Base-by-base conservation (phyloP, 441 rosid genomes). In the Syzygium syzygioides region DNA sequence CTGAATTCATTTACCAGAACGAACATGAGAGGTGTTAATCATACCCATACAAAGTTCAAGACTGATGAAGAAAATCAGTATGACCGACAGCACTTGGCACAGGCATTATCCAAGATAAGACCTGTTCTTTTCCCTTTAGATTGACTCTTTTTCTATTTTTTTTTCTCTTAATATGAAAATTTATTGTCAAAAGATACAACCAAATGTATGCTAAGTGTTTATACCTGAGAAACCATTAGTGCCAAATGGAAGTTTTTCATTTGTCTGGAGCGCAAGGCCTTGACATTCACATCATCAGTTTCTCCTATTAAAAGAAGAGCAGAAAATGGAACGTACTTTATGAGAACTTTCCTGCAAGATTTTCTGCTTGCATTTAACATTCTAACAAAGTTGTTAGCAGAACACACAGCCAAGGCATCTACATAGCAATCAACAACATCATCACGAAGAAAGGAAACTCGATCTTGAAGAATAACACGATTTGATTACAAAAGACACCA, bases 181-280 rank as follows among this genome's bases (percentile, higher is more conserved):
- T 71, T 68, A 68, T 68, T 68, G 79, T 68, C 48, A 12, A 37
- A 71, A 71, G 80, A 71, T 45, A 37, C 45, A 20, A 50, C 80
- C 52, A 14, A 41, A 48, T 23, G 80, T 48, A 76, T 76, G 83
- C 53, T 13, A 71, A 48, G 57, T 55, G 85, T 57, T 89, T 91
- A 55, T 85, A 97, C 98, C 98, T 96, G 99, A 89, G 99, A 96
- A 89, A 97, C 90, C 97, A 95, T 97, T 90, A 98, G 90, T 86
- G 96, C 98, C 90, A 98, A 90, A 91, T 98, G 99, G 91, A 97
- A 96, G 92, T 97, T 98, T 91, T 95, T 97, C 98, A 97, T 97
- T 91, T 98, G 99, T 79, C 96, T 91, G 55, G 93, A 88, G 85
- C 99, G 99, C 90, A 98, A 88, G 88, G 96, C 95, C 91, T 92